Conservation (phyloP, 2,329 filamentous ascomycete species). For the Cladorrhinum sp. region DNA sequence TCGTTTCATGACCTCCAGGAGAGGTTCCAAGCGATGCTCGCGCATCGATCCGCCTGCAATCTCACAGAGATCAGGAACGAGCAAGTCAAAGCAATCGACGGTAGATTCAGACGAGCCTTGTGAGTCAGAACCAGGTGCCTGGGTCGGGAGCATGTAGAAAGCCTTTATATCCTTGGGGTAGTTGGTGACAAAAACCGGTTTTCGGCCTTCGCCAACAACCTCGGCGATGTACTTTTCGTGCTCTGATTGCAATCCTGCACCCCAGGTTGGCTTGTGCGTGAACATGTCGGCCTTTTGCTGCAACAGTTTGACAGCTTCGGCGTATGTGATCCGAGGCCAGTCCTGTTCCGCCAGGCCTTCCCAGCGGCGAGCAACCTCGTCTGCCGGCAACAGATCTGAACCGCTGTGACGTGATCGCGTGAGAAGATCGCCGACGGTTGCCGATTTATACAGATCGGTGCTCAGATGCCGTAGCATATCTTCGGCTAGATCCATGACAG, state of each 20-base stretch:
- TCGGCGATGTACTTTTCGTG: constrained; percentile 87
- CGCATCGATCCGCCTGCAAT: constrained; percentile 86
- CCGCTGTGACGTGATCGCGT: constrained; percentile 24
- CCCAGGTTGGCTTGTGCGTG: constrained; percentile 66
- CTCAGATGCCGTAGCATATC: constrained; percentile 62
- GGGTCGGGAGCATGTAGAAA: constrained; percentile 63
- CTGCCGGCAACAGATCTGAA: constrained; percentile 41
- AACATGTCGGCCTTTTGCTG: constrained; percentile 61
- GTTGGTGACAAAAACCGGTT: constrained; percentile 86
- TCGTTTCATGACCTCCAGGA: constrained; percentile 67
- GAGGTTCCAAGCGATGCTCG: constrained; percentile 68
- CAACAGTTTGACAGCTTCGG: constrained; percentile 69
- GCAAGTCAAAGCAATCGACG: constrained; percentile 85
- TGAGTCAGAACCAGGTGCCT: constrained; percentile 1
- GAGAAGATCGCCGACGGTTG: constrained; percentile 45
- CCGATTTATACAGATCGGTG: constrained; percentile 39
- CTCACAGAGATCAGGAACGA: constrained; percentile 83
- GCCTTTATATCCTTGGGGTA: constrained; percentile 89
- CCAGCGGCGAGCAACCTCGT: constrained; percentile 68
- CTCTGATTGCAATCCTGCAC: constrained; percentile 76
- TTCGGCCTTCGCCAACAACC: constrained; percentile 42
- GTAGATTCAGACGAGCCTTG: constrained; percentile 41
- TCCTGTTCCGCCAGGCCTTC: constrained; percentile 53
- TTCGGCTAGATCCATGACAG: constrained; percentile 78
- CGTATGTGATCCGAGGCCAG: constrained; percentile 85